Evolutionary conservation across 306 rosid species (phyloP), one percentile per base, ranked within the genome.

Genomic region (Senna siamea): DNA sequence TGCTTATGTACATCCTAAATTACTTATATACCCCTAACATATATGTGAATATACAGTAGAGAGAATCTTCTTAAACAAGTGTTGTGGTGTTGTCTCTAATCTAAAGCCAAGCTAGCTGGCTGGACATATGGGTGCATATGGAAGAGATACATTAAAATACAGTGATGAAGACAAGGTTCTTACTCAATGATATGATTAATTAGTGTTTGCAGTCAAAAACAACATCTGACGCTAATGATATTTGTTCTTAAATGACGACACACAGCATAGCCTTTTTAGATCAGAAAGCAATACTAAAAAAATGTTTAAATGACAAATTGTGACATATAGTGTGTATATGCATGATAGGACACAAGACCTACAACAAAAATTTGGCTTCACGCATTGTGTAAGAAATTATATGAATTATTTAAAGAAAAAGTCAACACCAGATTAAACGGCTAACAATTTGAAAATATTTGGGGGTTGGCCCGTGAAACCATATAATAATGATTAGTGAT

Each of bases 271-370:
- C 53, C 26, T 1, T 9, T 67, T 17, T 19, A 69, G 40, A 37
- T 37, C 40, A 37, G 15, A 57, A 26, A n/a, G 32, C 9, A 65
- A 60, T 4, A 61, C 9, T 7, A 63, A 51, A 74, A 0, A 5
- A 2, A 3, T 5, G 20, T 38, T 11, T 26, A 3, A 40, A 50
- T 38, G 34, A 40, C 13, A 60, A 9, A 50, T 41, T 53, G 50
- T 9, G 28, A 2, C 17, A 30, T 48, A 41, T 41, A 10, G 8
- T 37, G 7, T 5, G 13, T 44, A 28, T 44, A 8, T 10, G 0
- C 11, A 46, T 61, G 85, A 68, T 67, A 69, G 66, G 70, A 73
- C 80, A 46, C 35, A 4, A 53, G 72, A 77, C 76, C 76, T 50
- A 19, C 56, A 17, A 62, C 50, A 19, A 48, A 65, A 41, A 41